phyloP scores from a whole-genome alignment of 2,329 filamentous ascomycete species.

The Botryotinia calthae region DNA sequence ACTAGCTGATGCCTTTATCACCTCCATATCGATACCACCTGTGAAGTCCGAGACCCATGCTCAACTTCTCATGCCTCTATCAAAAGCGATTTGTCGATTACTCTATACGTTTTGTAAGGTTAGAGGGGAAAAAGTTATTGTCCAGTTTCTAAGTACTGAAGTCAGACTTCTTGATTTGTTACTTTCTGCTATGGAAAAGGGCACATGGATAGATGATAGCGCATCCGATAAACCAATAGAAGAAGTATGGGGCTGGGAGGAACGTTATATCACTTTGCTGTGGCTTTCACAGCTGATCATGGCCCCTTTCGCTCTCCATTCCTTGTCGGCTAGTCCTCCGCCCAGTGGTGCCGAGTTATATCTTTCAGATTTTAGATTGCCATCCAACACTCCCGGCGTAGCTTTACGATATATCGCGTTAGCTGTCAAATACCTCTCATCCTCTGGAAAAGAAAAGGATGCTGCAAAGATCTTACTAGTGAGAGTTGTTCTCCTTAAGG shows the following conservation, averaged over 20 bases:
- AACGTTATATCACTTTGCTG: conserved; percentile 80
- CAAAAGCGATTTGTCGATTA: conserved; percentile 69
- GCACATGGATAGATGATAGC: conserved; percentile 25
- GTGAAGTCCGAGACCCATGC: conserved; percentile 37
- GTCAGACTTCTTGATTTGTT: conserved; percentile 80
- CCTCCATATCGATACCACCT: conserved; percentile 54
- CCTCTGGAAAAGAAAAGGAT: conserved; percentile 82
- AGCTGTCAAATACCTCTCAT: conserved; percentile 67
- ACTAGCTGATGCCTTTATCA: conserved; percentile 73
- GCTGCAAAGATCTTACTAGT: conserved; percentile 83
- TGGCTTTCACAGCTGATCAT: conserved; percentile 84
- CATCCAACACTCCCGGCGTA: conserved; percentile 63
- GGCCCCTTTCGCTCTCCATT: conserved; percentile 85
- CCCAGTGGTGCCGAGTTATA: conserved; percentile 43
- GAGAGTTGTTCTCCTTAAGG: conserved; percentile 74
- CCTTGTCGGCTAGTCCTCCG: conserved; percentile 66
- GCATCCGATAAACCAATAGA: not conserved
- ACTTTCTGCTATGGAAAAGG: conserved; percentile 68
- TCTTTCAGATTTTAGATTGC: conserved; percentile 54
- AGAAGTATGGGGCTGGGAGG: conserved; percentile 71
- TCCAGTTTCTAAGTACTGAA: conserved; percentile 88
- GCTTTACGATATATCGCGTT: conserved; percentile 68
- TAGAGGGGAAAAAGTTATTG: conserved; percentile 86
- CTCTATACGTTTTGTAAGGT: conserved; percentile 94
- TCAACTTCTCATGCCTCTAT: conserved; percentile 37